A percentile compares a stretch with the other conserved stretches of the same genome.
These are phyloP conservation scores for Globisporangium nagaii DNA, from an alignment of 352 stramenopile genomes.

Conservation along the genomic window DNA sequence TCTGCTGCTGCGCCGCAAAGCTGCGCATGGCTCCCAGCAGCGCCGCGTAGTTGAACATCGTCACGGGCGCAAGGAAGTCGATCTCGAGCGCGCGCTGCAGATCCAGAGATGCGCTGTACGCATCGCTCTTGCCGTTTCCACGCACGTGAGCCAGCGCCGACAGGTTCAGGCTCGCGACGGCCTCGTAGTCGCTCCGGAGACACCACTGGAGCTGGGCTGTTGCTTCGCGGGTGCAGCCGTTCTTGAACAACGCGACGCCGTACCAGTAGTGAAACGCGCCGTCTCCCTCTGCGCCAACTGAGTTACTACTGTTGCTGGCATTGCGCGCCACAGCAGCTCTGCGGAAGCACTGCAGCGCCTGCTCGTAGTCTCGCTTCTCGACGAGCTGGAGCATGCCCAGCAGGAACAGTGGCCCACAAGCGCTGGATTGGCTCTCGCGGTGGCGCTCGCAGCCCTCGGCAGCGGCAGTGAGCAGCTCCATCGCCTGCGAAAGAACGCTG, in stretches of 20 bases:
- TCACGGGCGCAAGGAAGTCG: conserved; percentile 32
- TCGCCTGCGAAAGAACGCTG: background rate
- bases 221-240: conserved; percentile 11
- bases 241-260: conserved; percentile 37
- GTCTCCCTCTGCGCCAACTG: background rate
- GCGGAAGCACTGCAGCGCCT: conserved; percentile 27
- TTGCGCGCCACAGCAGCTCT: too few relatives aligned
- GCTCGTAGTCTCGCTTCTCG: conserved; percentile 16
- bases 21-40: conserved; percentile 49
- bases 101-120: conserved; percentile 29
- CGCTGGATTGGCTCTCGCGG: background rate
- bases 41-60: conserved; percentile 69
- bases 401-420: conserved; percentile 36
- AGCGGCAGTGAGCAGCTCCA: background rate
- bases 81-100: conserved; percentile 59
- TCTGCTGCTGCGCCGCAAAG: conserved; percentile 41
- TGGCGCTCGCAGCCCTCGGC: background rate
- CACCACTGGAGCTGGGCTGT: conserved; percentile 30
- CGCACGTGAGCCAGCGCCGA: conserved; percentile 37
- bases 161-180: conserved; percentile 43
- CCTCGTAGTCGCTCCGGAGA: conserved; percentile 41
- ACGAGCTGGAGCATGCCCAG: conserved; percentile 30
- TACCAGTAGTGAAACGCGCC: conserved; percentile 54
- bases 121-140: conserved; percentile 24
- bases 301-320: background rate